Conservation (phyloP, 345 rosid genomes). For the Eucalyptus sideroxylon region DNA sequence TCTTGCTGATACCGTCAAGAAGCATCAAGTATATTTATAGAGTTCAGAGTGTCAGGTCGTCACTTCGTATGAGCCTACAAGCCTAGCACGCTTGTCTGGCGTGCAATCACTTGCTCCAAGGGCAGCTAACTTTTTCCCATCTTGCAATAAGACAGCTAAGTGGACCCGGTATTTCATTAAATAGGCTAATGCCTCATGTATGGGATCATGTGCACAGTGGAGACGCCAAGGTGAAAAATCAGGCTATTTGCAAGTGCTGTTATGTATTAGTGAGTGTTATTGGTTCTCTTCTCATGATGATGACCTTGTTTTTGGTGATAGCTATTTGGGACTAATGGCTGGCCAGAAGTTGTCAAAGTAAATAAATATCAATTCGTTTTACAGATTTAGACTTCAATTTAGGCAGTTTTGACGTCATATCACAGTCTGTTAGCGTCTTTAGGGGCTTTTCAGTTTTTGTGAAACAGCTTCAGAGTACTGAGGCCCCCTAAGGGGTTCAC, state of each 20-base stretch:
- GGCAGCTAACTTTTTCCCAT: no score
- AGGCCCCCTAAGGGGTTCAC: no score
- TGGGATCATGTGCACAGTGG: not conserved
- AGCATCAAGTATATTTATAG: not conserved
- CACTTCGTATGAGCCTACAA: not conserved
- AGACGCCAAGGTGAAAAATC: not conserved
- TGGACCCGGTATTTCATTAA: not conserved
- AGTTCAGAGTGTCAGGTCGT: not conserved
- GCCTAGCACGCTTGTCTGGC: not conserved
- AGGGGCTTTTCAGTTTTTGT: not conserved
- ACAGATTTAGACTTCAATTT: not conserved
- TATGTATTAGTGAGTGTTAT: not conserved
- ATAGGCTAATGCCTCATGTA: not conserved
- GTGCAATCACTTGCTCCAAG: not conserved
- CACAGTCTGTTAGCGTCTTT: not conserved
- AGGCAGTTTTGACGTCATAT: not conserved
- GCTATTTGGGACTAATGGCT: constrained; percentile 11
- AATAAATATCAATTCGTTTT: not conserved
- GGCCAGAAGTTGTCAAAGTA: constrained; percentile 57
- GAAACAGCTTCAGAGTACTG: no score
- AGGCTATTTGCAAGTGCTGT: not conserved
- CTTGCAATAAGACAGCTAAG: not conserved
- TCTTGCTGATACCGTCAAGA: not conserved
- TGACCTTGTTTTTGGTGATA: not conserved
- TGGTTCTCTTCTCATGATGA: not conserved